Percentiles rank a stretch among this genome's conserved stretches.
These are phyloP conservation scores for Gymnopus androsaceus DNA, from an alignment of 1,284 basidiomycete genomes.

Conservation along the genomic window DNA sequence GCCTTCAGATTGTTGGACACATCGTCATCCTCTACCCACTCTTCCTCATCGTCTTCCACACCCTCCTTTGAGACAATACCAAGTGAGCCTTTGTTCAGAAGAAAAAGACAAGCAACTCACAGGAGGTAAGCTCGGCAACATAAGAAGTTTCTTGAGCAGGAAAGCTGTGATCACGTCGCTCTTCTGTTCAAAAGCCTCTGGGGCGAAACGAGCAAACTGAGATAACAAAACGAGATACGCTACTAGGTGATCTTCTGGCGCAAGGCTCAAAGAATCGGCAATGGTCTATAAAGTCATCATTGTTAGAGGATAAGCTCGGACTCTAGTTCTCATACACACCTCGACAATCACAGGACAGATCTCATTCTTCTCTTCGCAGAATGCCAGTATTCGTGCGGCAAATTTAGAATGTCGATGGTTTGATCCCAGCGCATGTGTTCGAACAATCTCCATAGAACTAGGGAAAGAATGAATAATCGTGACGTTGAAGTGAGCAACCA, in stretches of 20 bases:
- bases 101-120: conserved; percentile 36
- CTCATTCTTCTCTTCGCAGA: conserved; percentile 54
- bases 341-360: conserved; percentile 61
- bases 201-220: conserved; percentile 73
- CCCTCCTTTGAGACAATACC: conserved; percentile 28
- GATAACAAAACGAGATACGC: conserved; percentile 73
- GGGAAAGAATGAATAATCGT: conserved; percentile 8
- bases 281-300: conserved; percentile 43
- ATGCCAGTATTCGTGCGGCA: conserved; percentile 77
- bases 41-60: conserved; percentile 57
- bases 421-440: conserved; percentile 60
- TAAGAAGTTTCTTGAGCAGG: conserved; percentile 74
- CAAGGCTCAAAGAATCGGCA: conserved; percentile 47
- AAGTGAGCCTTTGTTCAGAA: background rate
- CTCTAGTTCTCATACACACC: conserved; percentile 32
- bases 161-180: conserved; percentile 75
- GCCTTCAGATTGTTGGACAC: conserved; percentile 60
- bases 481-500: background rate
- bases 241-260: conserved; percentile 57
- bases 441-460: conserved; percentile 60
- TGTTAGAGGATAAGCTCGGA: too few relatives aligned
- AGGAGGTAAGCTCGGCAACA: conserved; percentile 50
- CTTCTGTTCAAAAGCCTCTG: conserved; percentile 75
- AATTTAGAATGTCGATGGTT: conserved; percentile 83
- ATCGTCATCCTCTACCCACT: conserved; percentile 75